A percentile compares a stretch with the other conserved stretches of the same genome.
Conservation (phyloP, 2,329 filamentous ascomycete genomes). For the Daldinia sp. region DNA sequence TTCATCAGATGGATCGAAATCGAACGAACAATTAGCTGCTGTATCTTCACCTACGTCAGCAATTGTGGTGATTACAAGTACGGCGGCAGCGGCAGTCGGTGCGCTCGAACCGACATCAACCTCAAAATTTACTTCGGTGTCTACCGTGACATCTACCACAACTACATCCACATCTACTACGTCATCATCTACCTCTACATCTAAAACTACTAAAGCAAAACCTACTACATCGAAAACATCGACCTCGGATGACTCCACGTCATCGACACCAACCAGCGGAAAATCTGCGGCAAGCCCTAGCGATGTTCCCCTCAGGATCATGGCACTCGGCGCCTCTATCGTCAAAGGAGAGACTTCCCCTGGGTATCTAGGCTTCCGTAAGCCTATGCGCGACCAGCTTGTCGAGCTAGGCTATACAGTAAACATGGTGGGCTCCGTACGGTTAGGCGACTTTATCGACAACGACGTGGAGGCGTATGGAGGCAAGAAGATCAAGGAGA, state of each 20-base stretch:
- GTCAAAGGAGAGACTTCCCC: constrained; percentile 46
- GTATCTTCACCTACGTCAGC: constrained; percentile 13
- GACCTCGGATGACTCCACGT: constrained; percentile 9
- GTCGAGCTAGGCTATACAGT: constrained; percentile 41
- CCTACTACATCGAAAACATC: constrained; percentile 8
- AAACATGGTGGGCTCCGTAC: constrained; percentile 47
- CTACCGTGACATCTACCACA: constrained; percentile 6
- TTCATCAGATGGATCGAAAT: constrained; percentile 22
- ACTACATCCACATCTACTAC: constrained; percentile 2
- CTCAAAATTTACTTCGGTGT: not conserved
- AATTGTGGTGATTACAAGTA: constrained; percentile 6
- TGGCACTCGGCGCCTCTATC: constrained; percentile 47
- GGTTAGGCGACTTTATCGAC: constrained; percentile 44
- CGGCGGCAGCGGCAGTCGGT: constrained; percentile 14
- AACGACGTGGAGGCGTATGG: constrained; percentile 47
- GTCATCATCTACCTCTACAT: constrained; percentile 2
- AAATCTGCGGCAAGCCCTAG: constrained; percentile 15
- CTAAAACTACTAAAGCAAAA: not conserved
- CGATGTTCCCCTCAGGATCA: constrained; percentile 53
- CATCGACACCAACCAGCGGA: constrained; percentile 9
- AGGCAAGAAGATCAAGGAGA: constrained; percentile 44
- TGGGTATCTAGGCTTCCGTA: constrained; percentile 46
- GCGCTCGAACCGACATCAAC: constrained; percentile 7
- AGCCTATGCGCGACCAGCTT: constrained; percentile 44
- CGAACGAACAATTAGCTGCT: constrained; percentile 13